These are phyloP conservation scores for Rhynchospora pubera DNA, from an alignment of 176 grass and related monocot genomes.

Conservation along the genomic window DNA sequence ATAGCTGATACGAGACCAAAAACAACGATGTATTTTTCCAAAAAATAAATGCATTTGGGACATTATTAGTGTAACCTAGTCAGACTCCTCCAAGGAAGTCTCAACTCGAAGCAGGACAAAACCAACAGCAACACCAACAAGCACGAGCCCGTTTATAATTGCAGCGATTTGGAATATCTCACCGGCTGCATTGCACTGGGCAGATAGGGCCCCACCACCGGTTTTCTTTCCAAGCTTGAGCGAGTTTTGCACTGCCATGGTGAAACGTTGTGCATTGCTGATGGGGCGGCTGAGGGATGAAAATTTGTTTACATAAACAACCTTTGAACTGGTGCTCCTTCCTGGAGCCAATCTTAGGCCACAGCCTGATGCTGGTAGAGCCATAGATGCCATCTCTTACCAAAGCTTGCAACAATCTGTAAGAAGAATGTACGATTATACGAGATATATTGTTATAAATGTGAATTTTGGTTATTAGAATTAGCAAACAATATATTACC, in stretches of 20 bases:
- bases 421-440: not conserved
- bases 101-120: conserved; percentile 88
- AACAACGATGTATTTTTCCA: conserved; percentile 9
- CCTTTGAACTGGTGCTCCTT: conserved; percentile 32
- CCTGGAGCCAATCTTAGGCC: conserved; percentile 1
- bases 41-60: conserved; percentile 19
- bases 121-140: conserved; percentile 81
- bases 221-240: conserved; percentile 1
- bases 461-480: not conserved
- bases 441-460: not conserved
- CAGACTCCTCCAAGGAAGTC: conserved; percentile 62
- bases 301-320: conserved; percentile 51
- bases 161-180: conserved; percentile 86
- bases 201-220: conserved; percentile 43
- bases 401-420: conserved; percentile 13
- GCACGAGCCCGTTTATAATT: conserved; percentile 68
- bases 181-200: conserved; percentile 35
- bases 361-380: conserved; percentile 30
- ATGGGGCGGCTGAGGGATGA: conserved; percentile 42
- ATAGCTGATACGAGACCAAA: not conserved
- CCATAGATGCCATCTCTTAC: conserved; percentile 50
- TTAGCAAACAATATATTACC: conserved; percentile 5
- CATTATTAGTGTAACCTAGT: conserved; percentile 23
- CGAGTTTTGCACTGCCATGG: conserved; percentile 33
- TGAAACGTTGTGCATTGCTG: conserved; percentile 51